These are phyloP conservation scores for Colletotrichum sp. DNA, from an alignment of 2,329 filamentous ascomycete species.

Conservation along the genomic window DNA sequence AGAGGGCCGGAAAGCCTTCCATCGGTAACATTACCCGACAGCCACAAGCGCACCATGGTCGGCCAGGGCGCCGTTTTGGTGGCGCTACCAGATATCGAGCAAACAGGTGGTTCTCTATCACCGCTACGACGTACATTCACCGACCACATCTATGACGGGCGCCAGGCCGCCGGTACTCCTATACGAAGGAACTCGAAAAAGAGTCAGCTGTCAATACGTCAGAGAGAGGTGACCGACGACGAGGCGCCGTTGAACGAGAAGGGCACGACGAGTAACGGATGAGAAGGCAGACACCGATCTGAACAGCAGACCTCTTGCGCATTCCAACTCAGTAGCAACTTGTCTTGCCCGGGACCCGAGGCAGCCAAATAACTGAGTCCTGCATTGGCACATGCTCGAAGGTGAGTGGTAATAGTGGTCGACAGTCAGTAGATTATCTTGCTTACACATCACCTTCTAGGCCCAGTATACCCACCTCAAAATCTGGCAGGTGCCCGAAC, in stretches of 20 bases:
- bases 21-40: neutral
- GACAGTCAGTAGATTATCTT: rapidly evolving
- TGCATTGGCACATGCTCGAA: too few relatives aligned
- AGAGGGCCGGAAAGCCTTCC: neutral
- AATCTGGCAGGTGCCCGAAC: too few relatives aligned
- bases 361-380: neutral
- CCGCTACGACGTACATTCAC: neutral
- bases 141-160: neutral
- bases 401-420: too few relatives aligned
- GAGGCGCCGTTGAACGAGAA: neutral
- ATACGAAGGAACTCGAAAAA: neutral
- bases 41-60: neutral
- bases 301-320: neutral
- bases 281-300: neutral
- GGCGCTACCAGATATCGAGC: neutral
- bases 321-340: neutral
- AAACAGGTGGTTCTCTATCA: slow-evolving; percentile 2
- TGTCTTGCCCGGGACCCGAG: neutral
- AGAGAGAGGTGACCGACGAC: neutral
- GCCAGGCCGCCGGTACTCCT: neutral
- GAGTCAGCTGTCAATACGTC: rapidly evolving
- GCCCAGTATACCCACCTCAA: rapidly evolving
- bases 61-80: neutral
- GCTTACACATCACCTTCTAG: neutral
- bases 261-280: neutral